Percentiles rank a stretch among this genome's conserved stretches.
Conservation (phyloP, 1,284 basidiomycete species). For the Rhizoctonia solani region DNA sequence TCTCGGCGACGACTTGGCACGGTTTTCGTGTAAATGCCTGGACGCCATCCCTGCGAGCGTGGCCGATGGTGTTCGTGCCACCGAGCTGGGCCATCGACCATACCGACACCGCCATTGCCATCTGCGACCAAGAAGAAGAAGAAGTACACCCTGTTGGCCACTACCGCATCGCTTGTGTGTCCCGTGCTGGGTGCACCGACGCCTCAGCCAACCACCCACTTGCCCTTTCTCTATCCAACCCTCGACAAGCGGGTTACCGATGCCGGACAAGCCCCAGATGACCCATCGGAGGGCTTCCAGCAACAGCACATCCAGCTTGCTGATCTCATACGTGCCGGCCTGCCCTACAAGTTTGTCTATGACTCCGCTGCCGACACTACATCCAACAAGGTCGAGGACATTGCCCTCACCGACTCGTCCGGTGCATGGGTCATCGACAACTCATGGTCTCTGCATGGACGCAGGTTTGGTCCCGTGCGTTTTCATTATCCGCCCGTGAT, state of each 20-base stretch:
- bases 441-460: slow-evolving; percentile 19
- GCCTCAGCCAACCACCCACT: too few relatives aligned
- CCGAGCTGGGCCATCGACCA: too few relatives aligned
- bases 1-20: too few relatives aligned
- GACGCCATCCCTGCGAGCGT: too few relatives aligned
- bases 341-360: slow-evolving; percentile 10
- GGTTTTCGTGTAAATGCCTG: too few relatives aligned
- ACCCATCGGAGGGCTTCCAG: slow-evolving; percentile 1
- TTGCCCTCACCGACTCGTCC: background rate
- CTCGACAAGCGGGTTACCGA: slow-evolving; percentile 14
- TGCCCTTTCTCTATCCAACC: slow-evolving; percentile 5
- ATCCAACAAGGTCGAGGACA: background rate
- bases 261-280: slow-evolving; percentile 30
- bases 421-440: slow-evolving; percentile 16
- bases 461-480: slow-evolving; percentile 26
- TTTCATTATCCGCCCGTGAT: background rate
- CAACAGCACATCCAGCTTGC: slow-evolving; percentile 18
- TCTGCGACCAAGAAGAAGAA: too few relatives aligned
- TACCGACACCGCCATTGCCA: too few relatives aligned
- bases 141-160: too few relatives aligned
- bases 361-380: background rate
- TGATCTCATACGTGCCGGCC: slow-evolving; percentile 4
- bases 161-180: too few relatives aligned
- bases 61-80: too few relatives aligned
- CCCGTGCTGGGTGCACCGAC: too few relatives aligned